phyloP scores from a whole-genome alignment of 306 rosid genomes.

The Cicer arietinum region DNA sequence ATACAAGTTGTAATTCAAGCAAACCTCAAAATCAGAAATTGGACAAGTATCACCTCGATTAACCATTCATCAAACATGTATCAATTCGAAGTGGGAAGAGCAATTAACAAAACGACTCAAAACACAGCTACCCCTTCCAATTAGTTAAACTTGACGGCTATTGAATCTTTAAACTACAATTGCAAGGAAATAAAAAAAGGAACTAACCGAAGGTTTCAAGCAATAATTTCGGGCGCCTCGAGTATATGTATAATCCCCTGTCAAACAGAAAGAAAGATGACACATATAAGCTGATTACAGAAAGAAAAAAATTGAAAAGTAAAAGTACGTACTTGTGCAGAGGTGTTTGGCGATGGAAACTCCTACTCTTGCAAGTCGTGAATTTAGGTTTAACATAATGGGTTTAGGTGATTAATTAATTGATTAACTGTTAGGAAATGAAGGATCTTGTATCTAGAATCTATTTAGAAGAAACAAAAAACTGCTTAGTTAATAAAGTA shows the following conservation, averaged over 20 bases:
- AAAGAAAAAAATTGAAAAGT: neutral
- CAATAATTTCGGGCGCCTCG: slow-evolving; percentile 14
- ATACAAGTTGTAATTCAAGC: neutral
- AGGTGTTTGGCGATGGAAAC: slow-evolving; percentile 42
- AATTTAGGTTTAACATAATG: slow-evolving; percentile 37
- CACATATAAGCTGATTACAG: neutral
- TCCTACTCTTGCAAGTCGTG: slow-evolving; percentile 45
- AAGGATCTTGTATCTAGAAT: too few species aligned
- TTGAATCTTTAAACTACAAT: too few species aligned
- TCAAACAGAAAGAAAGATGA: slow-evolving; percentile 22
- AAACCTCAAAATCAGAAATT: slow-evolving; percentile 7
- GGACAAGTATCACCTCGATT: neutral
- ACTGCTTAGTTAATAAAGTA: too few species aligned
- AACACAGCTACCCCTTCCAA: too few species aligned
- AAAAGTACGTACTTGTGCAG: slow-evolving; percentile 34
- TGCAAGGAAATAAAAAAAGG: neutral
- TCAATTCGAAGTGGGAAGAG: neutral
- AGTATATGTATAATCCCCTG: slow-evolving; percentile 44
- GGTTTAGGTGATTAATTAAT: neutral
- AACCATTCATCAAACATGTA: neutral
- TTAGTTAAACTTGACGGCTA: too few species aligned
- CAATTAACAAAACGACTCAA: neutral
- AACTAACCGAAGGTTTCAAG: slow-evolving; percentile 46
- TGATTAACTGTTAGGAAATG: too few species aligned
- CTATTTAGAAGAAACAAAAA: too few species aligned